Conservation (phyloP, 257 asterid genomes). For the Nicotiana noctiflora region DNA sequence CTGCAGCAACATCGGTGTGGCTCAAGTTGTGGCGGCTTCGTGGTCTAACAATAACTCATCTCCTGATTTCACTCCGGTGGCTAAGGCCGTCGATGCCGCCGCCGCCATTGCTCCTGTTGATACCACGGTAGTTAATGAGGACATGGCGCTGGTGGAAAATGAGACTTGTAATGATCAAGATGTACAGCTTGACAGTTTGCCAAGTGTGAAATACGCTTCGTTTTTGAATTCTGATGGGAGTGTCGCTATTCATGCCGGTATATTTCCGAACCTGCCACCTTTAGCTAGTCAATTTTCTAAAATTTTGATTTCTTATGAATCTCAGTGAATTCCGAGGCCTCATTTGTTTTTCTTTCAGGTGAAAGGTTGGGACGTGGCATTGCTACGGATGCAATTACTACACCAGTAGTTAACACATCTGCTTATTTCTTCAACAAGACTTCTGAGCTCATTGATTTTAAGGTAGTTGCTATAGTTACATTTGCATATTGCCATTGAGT, state of each 20-base stretch:
- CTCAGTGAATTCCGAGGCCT: background rate
- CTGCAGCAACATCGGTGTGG: slow-evolving; percentile 96
- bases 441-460: slow-evolving; percentile 80
- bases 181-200: slow-evolving; percentile 48
- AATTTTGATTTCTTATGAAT: too few relatives aligned
- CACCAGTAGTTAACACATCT: slow-evolving; percentile 90
- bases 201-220: slow-evolving; percentile 39
- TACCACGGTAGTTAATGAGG: slow-evolving; percentile 6
- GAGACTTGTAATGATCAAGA: slow-evolving; percentile 24
- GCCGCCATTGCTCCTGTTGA: slow-evolving; percentile 45
- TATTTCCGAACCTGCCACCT: background rate
- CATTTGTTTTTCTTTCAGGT: slow-evolving; percentile 42
- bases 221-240: slow-evolving; percentile 78
- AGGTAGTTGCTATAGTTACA: slow-evolving; percentile 38
- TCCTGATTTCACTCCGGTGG: slow-evolving; percentile 44
- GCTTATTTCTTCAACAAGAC: slow-evolving; percentile 91
- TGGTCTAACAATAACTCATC: slow-evolving; percentile 66
- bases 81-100: slow-evolving; percentile 55
- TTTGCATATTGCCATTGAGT: background rate
- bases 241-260: slow-evolving; percentile 92
- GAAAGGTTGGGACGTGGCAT: slow-evolving; percentile 87
- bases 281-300: too few relatives aligned
- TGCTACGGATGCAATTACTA: slow-evolving; percentile 81
- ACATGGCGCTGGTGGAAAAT: slow-evolving; percentile 30
- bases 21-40: slow-evolving; percentile 95